Percentiles rank a stretch among this genome's conserved stretches.
phyloP scores from a whole-genome alignment of 352 stramenopile genomes.

The Globisporangium irregulare region DNA sequence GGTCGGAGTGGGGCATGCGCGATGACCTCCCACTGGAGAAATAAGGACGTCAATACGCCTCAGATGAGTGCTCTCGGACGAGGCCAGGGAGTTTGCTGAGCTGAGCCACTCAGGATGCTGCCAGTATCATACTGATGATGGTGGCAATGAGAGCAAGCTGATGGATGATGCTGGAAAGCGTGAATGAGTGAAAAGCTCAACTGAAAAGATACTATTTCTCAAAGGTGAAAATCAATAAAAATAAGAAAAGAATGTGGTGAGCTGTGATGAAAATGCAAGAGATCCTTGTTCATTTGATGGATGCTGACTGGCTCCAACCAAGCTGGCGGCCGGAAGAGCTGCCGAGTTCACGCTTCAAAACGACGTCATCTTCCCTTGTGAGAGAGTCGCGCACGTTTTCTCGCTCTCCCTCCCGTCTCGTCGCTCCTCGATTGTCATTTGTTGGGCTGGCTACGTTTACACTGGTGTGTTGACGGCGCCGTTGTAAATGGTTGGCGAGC shows the following conservation, averaged over 20 bases:
- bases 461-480: conserved; percentile 16
- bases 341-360: neutral
- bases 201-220: neutral
- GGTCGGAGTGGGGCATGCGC: conserved; percentile 81
- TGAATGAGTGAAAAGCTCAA: neutral
- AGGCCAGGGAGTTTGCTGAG: neutral
- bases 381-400: neutral
- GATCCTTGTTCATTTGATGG: neutral
- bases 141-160: neutral
- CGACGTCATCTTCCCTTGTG: neutral
- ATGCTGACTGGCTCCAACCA: neutral
- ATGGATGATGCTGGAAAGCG: neutral
- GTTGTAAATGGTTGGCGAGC: conserved; percentile 19
- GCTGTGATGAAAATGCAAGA: conserved; percentile 2
- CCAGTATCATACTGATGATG: neutral
- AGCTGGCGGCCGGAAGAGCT: neutral
- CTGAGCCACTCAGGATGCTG: neutral
- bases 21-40: conserved; percentile 56
- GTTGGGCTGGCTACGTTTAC: neutral
- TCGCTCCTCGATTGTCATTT: neutral
- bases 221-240: conserved; percentile 5
- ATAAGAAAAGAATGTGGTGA: neutral
- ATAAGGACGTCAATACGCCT: neutral
- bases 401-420: neutral
- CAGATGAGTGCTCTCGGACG: neutral